Evolutionary conservation across 768 basidiomycete species (phyloP), one percentile per base, ranked within the genome.

Genomic region (Sporobolomyces phaffii): DNA sequence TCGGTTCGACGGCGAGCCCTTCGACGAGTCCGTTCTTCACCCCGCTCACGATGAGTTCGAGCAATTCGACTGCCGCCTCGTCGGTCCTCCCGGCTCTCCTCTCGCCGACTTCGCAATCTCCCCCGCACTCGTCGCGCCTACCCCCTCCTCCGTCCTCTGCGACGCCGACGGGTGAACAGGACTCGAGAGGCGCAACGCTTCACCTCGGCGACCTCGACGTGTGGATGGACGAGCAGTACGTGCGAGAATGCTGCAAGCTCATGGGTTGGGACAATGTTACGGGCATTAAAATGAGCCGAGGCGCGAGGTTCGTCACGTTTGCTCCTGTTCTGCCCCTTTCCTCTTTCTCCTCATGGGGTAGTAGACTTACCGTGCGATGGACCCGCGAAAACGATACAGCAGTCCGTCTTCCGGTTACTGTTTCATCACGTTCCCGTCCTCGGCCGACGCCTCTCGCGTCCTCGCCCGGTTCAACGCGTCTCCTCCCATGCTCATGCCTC

Each of bases 151-250:
- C 69, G 8, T 18, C 56, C 5, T 18, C 56, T 3, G 17, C 56
- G 22, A 31, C 54, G 15, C 26, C 6, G 18, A 2, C 40, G 41
- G 20, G 3, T 41, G 10, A 57, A 13, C 45, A 51, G 15, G 69
- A 61, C 11, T 22, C 38, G 38, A 50, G 31, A 36, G 70, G 70
- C 28, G 52, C 70, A n/a, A 70, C 68, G 38, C 45, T 75, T 24
- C 65, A 72, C 47, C 52, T 92, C 85, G 85, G 86, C 71, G 88
- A 90, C 74, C 84, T 94, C 60, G 91, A 94, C 78, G 85, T 87
- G 72, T 94, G 91, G 91, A 93, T 94, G 92, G 90, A 93, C 80
- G 90, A 91, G 83, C 87, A 89, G 77, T 94, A 92, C 81, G 88
- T 86, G 48, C 87, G 88, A 78, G 88, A 90, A 77, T 89, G 91